Evolutionary conservation across 2,329 filamentous ascomycete species (phyloP).

Genomic region (Nemania bipapillata): DNA sequence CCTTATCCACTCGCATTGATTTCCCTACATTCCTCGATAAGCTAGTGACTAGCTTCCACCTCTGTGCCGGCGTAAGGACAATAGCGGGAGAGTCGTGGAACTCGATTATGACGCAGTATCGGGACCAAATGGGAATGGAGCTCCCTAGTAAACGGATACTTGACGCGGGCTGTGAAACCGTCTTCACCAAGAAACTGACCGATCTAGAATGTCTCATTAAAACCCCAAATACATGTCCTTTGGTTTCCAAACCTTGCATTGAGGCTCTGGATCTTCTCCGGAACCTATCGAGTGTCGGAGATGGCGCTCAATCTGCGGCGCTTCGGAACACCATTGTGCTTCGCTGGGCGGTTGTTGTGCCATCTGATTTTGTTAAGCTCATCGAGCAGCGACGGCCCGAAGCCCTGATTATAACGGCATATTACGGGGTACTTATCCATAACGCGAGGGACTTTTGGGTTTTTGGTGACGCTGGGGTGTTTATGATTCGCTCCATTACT

Average conservation of each 20-base stretch:
- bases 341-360: conserved; percentile 37
- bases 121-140: conserved; percentile 13
- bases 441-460: conserved; percentile 50
- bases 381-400: conserved; percentile 53
- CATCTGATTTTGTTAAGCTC: conserved; percentile 48
- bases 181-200: conserved; percentile 13
- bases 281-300: neutral
- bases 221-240: neutral
- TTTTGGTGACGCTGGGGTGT: conserved; percentile 44
- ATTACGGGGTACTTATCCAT: conserved; percentile 57
- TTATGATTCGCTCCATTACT: conserved; percentile 40
- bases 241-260: conserved; percentile 8
- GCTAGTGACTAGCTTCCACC: conserved; percentile 34
- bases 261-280: conserved; percentile 16
- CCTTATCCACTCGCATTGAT: conserved; percentile 21
- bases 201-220: conserved; percentile 7
- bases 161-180: neutral
- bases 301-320: neutral
- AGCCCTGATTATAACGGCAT: conserved; percentile 57
- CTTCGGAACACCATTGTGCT: conserved; percentile 16
- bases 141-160: neutral
- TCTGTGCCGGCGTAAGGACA: conserved; percentile 39
- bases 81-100: conserved; percentile 30
- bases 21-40: conserved; percentile 32
- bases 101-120: conserved; percentile 22